Evolutionary conservation across 2,329 filamentous ascomycete species (phyloP), one percentile per base, ranked within the genome.

Genomic region (Fusarium neocosmosporiellum): DNA sequence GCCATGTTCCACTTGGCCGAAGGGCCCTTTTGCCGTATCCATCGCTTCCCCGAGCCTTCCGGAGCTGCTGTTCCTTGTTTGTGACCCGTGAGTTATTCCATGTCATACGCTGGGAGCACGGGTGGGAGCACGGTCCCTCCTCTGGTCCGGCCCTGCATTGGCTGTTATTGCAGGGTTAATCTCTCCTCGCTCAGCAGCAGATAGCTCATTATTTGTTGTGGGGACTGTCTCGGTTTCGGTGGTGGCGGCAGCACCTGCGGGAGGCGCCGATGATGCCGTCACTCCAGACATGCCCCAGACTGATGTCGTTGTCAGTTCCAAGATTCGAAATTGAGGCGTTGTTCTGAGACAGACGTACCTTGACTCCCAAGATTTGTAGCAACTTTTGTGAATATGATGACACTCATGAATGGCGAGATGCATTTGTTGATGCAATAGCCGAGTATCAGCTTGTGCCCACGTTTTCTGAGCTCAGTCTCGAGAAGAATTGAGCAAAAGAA

Each of bases 341-440:
- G 33, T 4, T 39, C 13, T 18, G 16, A n/a, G n/a, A 24, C 2
- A 4, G 31, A 20, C 62, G 5, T 59, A 72, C 70, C 70, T 34
- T 75, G 73, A 24, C 73, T 76, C 1, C 73, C 73, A 0, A 75
- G 43, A 1, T 76, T 75, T 0, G 69, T 74, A 4, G 73, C 73
- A 8, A 76, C 73, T 3, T 75, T 75, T n/a, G 73, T 75, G n/a
- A 76, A 75, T 4, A 76, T 75, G 16, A 76, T 76, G 11, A 74
- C 29, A 9, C 63, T 69, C 73, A 75, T 75, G 1, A 75, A 29
- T 1, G 73, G 73, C 0, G 73, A 75, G 13, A 74, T 33, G 4
- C 59, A 74, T n/a, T 75, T 75, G 55, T 75, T 75, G 16, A 75
- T 73, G 11, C 41, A 18, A 9, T 65, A 75, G 3, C 73, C 73